Conservation (phyloP, 78 protist species). For the Goniomonas avonlea region DNA sequence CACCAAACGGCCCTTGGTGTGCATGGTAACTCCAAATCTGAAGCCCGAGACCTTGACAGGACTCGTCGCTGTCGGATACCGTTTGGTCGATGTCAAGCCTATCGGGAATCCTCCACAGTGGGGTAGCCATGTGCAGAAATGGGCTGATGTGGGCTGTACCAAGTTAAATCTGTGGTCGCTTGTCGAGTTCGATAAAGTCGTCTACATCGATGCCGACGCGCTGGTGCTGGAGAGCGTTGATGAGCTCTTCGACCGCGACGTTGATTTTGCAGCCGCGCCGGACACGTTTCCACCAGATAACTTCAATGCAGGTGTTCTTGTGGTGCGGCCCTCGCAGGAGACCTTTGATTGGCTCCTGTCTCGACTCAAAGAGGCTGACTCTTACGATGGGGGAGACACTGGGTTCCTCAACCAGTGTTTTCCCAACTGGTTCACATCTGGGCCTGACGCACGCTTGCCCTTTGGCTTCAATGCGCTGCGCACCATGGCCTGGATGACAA, state of each 20-base stretch:
- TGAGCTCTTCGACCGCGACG: neutral
- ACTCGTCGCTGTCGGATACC: neutral
- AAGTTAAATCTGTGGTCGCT: constrained; percentile 3
- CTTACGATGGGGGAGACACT: constrained; percentile 19
- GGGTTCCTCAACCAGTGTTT: neutral
- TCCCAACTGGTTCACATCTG: neutral
- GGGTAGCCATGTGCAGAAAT: neutral
- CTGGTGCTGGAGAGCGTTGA: neutral
- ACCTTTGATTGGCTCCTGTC: neutral
- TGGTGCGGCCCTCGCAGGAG: neutral
- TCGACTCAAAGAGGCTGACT: neutral
- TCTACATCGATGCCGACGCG: constrained; percentile 5
- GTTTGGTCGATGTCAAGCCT: neutral
- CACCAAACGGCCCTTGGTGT: neutral
- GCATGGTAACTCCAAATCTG: constrained; percentile 3
- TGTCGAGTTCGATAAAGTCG: neutral
- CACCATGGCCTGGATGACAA: constrained; percentile 3
- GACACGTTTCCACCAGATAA: constrained; percentile 12
- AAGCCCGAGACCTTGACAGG: neutral
- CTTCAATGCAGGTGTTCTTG: neutral
- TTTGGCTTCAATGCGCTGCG: constrained; percentile 14
- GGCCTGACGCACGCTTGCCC: neutral
- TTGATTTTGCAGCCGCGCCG: neutral
- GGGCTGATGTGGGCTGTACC: neutral
- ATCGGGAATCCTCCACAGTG: neutral